Base-by-base conservation (phyloP, 1,284 basidiomycete genomes). In the Termitomyces sp. region DNA sequence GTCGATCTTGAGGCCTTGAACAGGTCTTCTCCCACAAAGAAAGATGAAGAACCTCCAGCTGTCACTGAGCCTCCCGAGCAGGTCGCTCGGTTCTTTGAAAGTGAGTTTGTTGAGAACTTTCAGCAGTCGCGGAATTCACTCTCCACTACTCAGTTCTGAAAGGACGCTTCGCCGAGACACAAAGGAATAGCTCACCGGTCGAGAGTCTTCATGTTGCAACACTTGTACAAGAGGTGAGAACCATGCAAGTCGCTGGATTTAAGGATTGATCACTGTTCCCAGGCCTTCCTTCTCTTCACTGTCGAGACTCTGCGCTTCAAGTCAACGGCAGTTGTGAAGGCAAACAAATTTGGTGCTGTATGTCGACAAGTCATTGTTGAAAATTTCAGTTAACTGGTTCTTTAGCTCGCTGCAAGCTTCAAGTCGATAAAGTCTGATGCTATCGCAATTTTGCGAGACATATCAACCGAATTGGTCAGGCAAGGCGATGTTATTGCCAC, bases 251-350 rank as follows among this genome's bases (percentile, higher is more conserved):
- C 24, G 18, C 9, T 1, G 26, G n/a, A 37, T 16, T 2, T 3
- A 46, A 24, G 5, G 1, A 37, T 39, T 60, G 30, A 59, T 19
- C 5, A 7, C 4, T 14, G 26, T 21, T 33, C 8, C 18, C 49
- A 89, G 86, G 87, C 85, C 5, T 79, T 86, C 58, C 72, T 89
- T 46, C 66, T 91, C 9, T 76, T 91, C 53, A 67, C 73, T 11
- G 71, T 84, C 26, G 85, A 83, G 63, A 84, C 83, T 0, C 60
- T 79, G 45, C 80, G 88, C 9, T 91, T 90, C 74, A 89, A 87
- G 64, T 68, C 79, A 10, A 66, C 80, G 5, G 77, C 83, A 1
- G 73, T 86, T 28, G 78, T 86, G 42, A 91, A 88, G 64, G 73
- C 79, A 45, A 77, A 91, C 66, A 91, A 84, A 65, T 77, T 88